Evolutionary conservation across 2,329 filamentous ascomycete species (phyloP).

Genomic region (Alternaria infectoria): DNA sequence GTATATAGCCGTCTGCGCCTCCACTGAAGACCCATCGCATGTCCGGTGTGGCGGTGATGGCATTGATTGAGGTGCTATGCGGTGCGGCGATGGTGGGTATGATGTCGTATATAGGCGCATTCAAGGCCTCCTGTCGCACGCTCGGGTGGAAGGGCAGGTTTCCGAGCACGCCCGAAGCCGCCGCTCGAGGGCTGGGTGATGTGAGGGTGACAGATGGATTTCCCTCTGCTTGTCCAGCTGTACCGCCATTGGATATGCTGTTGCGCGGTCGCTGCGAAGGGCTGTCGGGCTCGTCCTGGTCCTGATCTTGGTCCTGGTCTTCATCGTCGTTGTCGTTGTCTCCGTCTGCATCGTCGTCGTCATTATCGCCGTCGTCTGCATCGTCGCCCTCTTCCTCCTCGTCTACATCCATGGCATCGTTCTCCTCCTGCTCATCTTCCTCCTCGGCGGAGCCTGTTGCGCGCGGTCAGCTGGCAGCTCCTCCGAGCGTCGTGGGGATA

Average conservation of each 20-base stretch:
- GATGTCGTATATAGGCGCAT: slow-evolving; percentile 86
- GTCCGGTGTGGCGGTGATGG: slow-evolving; percentile 88
- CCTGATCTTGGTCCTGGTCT: slow-evolving; percentile 48
- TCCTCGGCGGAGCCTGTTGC: slow-evolving; percentile 33
- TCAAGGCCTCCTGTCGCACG: slow-evolving; percentile 79
- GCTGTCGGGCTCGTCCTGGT: slow-evolving; percentile 55
- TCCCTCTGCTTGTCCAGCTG: slow-evolving; percentile 34
- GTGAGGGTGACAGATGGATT: slow-evolving; percentile 58
- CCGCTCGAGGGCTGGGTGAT: slow-evolving; percentile 54
- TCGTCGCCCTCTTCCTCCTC: slow-evolving; percentile 51
- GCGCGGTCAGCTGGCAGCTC: slow-evolving; percentile 13
- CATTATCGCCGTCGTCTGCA: slow-evolving; percentile 51
- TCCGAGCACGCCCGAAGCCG: slow-evolving; percentile 35
- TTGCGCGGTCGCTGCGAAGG: slow-evolving; percentile 46
- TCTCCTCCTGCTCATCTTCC: slow-evolving; percentile 44
- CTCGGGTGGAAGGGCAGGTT: slow-evolving; percentile 61
- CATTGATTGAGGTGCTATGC: slow-evolving; percentile 94
- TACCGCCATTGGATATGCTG: slow-evolving; percentile 38
- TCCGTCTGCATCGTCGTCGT: slow-evolving; percentile 51
- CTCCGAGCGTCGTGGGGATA: neutral
- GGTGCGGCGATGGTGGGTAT: slow-evolving; percentile 96
- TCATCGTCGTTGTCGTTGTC: slow-evolving; percentile 51
- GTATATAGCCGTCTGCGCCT: slow-evolving; percentile 91
- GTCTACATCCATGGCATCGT: slow-evolving; percentile 42
- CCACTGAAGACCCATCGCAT: slow-evolving; percentile 95